These are phyloP conservation scores for Phytophthora podocarpi DNA, from an alignment of 352 stramenopile genomes.

Conservation along the genomic window DNA sequence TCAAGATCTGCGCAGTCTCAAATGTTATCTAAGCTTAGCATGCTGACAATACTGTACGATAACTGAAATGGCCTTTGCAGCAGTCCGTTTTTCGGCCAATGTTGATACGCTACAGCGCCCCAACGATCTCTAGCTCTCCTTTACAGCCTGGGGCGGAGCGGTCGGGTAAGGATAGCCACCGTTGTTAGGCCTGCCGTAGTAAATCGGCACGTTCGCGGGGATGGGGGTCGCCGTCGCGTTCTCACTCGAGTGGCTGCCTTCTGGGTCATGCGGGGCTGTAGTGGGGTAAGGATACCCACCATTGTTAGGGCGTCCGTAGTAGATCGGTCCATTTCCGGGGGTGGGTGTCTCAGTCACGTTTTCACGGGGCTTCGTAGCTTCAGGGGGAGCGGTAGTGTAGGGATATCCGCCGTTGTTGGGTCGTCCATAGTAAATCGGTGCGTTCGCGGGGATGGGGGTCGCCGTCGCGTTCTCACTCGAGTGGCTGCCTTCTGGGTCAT, in stretches of 20 bases:
- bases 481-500: neutral
- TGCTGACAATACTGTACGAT: too few species aligned
- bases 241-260: neutral
- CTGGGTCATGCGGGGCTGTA: neutral
- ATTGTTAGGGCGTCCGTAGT: slow-evolving; percentile 19
- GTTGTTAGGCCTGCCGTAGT: slow-evolving; percentile 20
- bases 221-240: slow-evolving; percentile 1
- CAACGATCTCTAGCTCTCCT: neutral
- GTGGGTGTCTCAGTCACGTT: slow-evolving; percentile 9
- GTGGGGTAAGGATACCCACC: slow-evolving; percentile 21
- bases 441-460: neutral
- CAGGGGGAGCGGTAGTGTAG: slow-evolving; percentile 5
- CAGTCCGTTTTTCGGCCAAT: too few species aligned
- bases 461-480: slow-evolving; percentile 1
- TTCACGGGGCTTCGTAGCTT: neutral
- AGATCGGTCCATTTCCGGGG: neutral
- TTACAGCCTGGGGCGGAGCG: neutral
- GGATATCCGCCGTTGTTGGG: slow-evolving; percentile 24
- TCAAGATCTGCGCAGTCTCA: too few species aligned
- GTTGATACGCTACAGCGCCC: too few species aligned
- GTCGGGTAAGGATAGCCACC: slow-evolving; percentile 18
- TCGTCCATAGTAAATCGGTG: slow-evolving; percentile 13
- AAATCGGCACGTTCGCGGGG: slow-evolving; percentile 1
- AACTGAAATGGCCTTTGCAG: too few species aligned
- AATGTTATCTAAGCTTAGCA: too few species aligned